These are phyloP conservation scores for Nakazawaea laoshanensis DNA, from an alignment of 805 yeast genomes.

Conservation along the genomic window DNA sequence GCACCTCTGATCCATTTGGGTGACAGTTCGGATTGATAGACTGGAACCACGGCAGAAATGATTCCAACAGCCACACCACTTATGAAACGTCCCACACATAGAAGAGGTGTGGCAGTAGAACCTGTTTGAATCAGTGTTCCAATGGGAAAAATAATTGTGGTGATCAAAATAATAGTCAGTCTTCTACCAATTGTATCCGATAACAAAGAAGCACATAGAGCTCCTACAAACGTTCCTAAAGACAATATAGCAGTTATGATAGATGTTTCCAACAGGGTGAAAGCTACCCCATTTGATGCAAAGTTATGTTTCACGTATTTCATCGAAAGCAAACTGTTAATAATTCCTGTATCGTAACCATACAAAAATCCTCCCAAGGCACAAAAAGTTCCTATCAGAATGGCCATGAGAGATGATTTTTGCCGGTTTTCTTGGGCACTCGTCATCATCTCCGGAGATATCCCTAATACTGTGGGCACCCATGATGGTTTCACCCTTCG, in stretches of 20 bases:
- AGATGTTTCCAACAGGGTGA: slow-evolving; percentile 58
- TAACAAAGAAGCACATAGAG: slow-evolving; percentile 46
- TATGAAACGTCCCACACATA: slow-evolving; percentile 68
- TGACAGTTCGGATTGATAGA: slow-evolving; percentile 79
- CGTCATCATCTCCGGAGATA: not conserved
- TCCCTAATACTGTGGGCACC: slow-evolving; percentile 1
- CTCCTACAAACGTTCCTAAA: slow-evolving; percentile 71
- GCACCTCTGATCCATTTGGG: slow-evolving; percentile 78
- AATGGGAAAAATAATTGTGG: slow-evolving; percentile 53
- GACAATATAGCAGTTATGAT: slow-evolving; percentile 74
- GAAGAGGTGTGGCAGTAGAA: slow-evolving; percentile 35
- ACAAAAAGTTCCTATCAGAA: slow-evolving; percentile 70
- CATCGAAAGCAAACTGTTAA: slow-evolving; percentile 77
- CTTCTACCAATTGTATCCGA: slow-evolving; percentile 73
- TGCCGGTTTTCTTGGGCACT: slow-evolving; percentile 9
- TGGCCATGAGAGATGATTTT: slow-evolving; percentile 51
- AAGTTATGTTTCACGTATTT: slow-evolving; percentile 48
- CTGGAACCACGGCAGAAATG: slow-evolving; percentile 74
- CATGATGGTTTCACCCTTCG: too few species aligned
- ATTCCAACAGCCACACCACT: slow-evolving; percentile 70
- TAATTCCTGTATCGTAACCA: slow-evolving; percentile 86
- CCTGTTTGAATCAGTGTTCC: slow-evolving; percentile 70
- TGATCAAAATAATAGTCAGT: slow-evolving; percentile 50
- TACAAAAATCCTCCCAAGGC: slow-evolving; percentile 88
- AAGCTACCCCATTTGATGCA: slow-evolving; percentile 35